These are phyloP conservation scores for Myxozyma monticola DNA, from an alignment of 805 yeast species.

Conservation along the genomic window DNA sequence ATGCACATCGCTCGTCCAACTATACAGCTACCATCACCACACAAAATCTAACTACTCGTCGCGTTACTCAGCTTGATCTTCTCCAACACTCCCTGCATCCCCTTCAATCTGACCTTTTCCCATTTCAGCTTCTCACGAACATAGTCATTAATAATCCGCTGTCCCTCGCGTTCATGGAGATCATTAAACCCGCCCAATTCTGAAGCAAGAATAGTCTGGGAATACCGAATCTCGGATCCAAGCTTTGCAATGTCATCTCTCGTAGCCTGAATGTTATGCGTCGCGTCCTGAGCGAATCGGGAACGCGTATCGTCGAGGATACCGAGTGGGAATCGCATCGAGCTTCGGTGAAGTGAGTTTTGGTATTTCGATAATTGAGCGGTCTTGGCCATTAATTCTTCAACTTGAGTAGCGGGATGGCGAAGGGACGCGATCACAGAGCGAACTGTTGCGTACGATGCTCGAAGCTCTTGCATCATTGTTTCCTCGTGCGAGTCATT, in stretches of 20 bases:
- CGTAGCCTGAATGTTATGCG: constrained; percentile 35
- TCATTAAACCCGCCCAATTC: constrained; percentile 43
- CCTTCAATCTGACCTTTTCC: constrained; percentile 26
- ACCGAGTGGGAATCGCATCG: constrained; percentile 35
- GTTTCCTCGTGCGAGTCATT: constrained; percentile 22
- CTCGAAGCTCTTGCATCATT: constrained; percentile 22
- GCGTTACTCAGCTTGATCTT: constrained; percentile 6
- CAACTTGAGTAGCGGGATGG: constrained; percentile 35
- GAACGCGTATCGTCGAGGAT: constrained; percentile 40
- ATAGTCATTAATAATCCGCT: constrained; percentile 30
- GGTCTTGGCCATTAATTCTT: constrained; percentile 34
- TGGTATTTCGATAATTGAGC: constrained; percentile 30
- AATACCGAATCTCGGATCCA: constrained; percentile 37
- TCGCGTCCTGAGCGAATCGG: constrained; percentile 36
- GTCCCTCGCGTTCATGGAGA: constrained; percentile 39
- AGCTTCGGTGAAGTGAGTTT: constrained; percentile 29
- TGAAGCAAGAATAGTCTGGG: constrained; percentile 41
- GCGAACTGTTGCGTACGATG: constrained; percentile 11
- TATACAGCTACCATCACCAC: no score
- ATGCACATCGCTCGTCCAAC: no score
- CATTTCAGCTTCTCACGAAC: constrained; percentile 27
- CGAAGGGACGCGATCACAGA: constrained; percentile 35
- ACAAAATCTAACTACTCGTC: no score
- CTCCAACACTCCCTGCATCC: constrained; percentile 25
- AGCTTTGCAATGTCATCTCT: constrained; percentile 36